Percentiles rank a stretch among this genome's conserved stretches.
phyloP scores from a whole-genome alignment of 1,284 basidiomycete species.

The Apiotrichum mycotoxinovorans region DNA sequence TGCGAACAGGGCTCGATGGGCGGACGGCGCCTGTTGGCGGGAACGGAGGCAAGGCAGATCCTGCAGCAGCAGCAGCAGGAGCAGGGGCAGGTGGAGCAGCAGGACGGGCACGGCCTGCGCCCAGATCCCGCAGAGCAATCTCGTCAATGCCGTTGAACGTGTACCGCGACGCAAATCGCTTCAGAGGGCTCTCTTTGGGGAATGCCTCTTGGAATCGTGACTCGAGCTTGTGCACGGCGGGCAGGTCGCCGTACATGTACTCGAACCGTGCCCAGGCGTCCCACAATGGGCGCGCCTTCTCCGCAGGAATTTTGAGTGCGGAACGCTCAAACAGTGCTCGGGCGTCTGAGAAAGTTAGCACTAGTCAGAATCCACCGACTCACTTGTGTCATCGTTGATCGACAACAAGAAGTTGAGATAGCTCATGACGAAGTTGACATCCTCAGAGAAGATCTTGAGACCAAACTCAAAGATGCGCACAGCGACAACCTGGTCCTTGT shows the following conservation, averaged over 20 bases:
- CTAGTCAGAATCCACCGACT: neutral
- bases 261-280: constrained; percentile 94
- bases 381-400: constrained; percentile 85
- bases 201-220: constrained; percentile 82
- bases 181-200: constrained; percentile 80
- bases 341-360: constrained; percentile 61
- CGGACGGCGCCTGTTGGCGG: constrained; percentile 7
- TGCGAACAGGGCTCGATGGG: neutral
- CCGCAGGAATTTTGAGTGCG: constrained; percentile 65
- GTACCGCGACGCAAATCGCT: constrained; percentile 84
- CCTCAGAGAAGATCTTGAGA: constrained; percentile 76
- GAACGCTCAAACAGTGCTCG: constrained; percentile 88
- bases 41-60: constrained; percentile 14
- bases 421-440: constrained; percentile 78
- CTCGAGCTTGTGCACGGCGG: constrained; percentile 83
- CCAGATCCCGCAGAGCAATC: constrained; percentile 83
- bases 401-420: constrained; percentile 92
- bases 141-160: constrained; percentile 84
- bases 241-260: constrained; percentile 90
- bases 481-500: constrained; percentile 77
- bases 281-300: constrained; percentile 82
- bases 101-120: constrained; percentile 59
- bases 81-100: constrained; percentile 7
- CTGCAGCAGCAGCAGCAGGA: neutral
- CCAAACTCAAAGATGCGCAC: constrained; percentile 92